phyloP scores from a whole-genome alignment of 2,329 filamentous ascomycete species.

The Penicillium aurantiogriseum region DNA sequence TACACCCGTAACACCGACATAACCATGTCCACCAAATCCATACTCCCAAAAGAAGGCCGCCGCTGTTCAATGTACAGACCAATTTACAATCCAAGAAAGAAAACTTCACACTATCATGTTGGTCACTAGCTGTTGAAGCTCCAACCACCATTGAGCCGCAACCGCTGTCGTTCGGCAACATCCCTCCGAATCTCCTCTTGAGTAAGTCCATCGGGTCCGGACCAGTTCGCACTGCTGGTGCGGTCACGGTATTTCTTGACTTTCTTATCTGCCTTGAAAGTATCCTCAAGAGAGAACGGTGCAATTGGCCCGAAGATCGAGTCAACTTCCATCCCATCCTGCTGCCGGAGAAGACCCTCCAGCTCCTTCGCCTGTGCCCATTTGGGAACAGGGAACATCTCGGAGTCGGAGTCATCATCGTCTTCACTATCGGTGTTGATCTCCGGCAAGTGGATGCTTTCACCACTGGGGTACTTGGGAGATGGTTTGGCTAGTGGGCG shows the following conservation, averaged over 20 bases:
- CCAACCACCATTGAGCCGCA: constrained; percentile 84
- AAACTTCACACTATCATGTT: background rate
- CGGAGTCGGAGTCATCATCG: constrained; percentile 63
- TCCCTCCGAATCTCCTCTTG: constrained; percentile 84
- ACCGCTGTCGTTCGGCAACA: constrained; percentile 71
- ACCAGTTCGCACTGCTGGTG: constrained; percentile 95
- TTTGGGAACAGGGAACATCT: constrained; percentile 64
- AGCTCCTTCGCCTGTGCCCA: constrained; percentile 91
- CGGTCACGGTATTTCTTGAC: constrained; percentile 85
- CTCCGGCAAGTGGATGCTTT: constrained; percentile 87
- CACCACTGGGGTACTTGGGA: constrained; percentile 82
- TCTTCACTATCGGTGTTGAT: constrained; percentile 95
- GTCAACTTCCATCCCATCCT: constrained; percentile 73
- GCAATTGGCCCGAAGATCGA: constrained; percentile 89
- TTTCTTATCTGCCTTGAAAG: constrained; percentile 87
- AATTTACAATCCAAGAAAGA: constrained; percentile 4
- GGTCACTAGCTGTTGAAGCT: constrained; percentile 50
- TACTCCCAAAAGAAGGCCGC: background rate
- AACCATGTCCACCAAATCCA: constrained; percentile 3
- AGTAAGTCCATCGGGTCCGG: constrained; percentile 74
- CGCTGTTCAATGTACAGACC: constrained; percentile 9
- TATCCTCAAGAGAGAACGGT: constrained; percentile 91
- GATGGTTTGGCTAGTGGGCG: constrained; percentile 60
- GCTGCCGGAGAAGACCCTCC: constrained; percentile 68
- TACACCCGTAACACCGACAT: constrained; percentile 13